Conservation (phyloP, 2,329 filamentous ascomycete species). For the Arachnomyces sp. region DNA sequence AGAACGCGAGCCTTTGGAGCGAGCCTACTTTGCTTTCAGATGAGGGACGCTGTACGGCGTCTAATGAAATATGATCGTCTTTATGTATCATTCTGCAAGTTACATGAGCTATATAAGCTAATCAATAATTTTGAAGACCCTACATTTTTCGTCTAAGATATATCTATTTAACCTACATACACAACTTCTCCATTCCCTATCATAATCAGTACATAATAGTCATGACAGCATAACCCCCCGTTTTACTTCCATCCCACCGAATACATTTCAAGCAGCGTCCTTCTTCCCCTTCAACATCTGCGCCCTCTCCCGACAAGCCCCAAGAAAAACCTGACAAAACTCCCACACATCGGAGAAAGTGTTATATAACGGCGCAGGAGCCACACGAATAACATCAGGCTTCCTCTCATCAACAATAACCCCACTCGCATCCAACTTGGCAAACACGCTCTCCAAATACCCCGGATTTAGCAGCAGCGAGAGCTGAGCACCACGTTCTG, state of each 20-base stretch:
- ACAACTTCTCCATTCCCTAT: no score
- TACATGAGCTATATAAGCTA: no score
- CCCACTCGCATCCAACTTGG: slow-evolving; percentile 56
- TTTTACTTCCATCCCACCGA: not conserved
- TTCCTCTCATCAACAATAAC: slow-evolving; percentile 76
- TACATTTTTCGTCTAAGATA: no score
- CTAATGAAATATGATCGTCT: no score
- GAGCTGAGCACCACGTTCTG: slow-evolving; percentile 67
- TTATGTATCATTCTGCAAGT: no score
- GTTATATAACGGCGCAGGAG: slow-evolving; percentile 78
- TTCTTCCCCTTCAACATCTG: slow-evolving; percentile 22
- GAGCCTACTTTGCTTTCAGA: slow-evolving; percentile 53
- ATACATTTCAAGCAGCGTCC: not conserved
- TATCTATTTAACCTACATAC: no score
- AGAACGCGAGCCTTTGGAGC: slow-evolving; percentile 60
- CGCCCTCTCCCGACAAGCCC: slow-evolving; percentile 33
- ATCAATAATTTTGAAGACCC: no score
- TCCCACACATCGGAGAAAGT: slow-evolving; percentile 63
- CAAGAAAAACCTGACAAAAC: slow-evolving; percentile 49
- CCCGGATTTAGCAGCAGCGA: slow-evolving; percentile 62
- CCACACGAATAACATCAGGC: slow-evolving; percentile 75
- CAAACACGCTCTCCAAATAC: slow-evolving; percentile 59
- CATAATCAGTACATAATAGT: no score
- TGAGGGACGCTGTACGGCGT: slow-evolving; percentile 13
- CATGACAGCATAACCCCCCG: not conserved